phyloP scores from a whole-genome alignment of 352 stramenopile genomes.

The Phytophthora sp. region DNA sequence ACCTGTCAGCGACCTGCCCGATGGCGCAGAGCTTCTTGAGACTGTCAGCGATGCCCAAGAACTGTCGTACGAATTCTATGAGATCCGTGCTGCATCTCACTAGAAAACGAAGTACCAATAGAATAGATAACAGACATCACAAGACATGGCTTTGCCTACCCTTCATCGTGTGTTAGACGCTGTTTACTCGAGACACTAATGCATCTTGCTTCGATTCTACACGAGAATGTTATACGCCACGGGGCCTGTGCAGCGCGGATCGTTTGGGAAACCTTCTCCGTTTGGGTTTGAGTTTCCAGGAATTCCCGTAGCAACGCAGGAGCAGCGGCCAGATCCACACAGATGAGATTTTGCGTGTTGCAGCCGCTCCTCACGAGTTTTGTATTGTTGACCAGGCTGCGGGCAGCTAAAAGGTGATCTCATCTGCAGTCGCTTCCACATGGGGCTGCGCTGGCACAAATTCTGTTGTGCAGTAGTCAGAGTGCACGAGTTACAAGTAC shows the following conservation, averaged over 20 bases:
- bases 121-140: too few species aligned
- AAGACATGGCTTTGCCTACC: too few species aligned
- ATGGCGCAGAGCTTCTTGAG: conserved; percentile 71
- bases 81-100: conserved; percentile 58
- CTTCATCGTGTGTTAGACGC: neutral
- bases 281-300: conserved; percentile 76
- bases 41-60: conserved; percentile 79
- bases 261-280: conserved; percentile 72
- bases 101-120: conserved; percentile 18
- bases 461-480: conserved; percentile 65
- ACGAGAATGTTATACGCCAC: conserved; percentile 68
- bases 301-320: conserved; percentile 64
- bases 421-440: conserved; percentile 73
- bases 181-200: neutral
- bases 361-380: conserved; percentile 66
- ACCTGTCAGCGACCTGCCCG: conserved; percentile 58
- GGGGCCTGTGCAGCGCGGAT: conserved; percentile 67
- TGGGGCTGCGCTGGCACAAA: conserved; percentile 55
- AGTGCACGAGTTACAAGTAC: conserved; percentile 74
- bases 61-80: conserved; percentile 88
- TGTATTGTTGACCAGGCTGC: conserved; percentile 48
- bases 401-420: conserved; percentile 77
- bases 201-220: conserved; percentile 18
- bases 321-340: conserved; percentile 75
- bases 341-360: conserved; percentile 73